Evolutionary conservation across 2,329 filamentous ascomycete species (phyloP), one percentile per base, ranked within the genome.

Genomic region (Calonectria crousiana): DNA sequence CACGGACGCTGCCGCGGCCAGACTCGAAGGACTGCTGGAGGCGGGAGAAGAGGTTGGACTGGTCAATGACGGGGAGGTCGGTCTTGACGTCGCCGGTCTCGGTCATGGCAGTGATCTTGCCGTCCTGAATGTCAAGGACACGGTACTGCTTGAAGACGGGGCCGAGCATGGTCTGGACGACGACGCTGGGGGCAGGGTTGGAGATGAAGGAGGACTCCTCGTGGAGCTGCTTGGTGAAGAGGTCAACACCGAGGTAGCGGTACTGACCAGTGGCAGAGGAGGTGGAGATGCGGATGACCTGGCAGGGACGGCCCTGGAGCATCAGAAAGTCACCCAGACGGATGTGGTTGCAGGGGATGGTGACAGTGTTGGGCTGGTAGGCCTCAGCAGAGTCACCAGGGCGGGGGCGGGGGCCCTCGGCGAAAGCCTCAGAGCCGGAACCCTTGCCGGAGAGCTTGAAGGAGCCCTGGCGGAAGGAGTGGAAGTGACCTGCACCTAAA

Each of bases 131-230:
- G 90, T 99, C 97, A 77, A 99, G 94, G 85, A 99, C 96, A 84
- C 97, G 96, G 94, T 99, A 99, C 92, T 98, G 97, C 95, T 98
- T 98, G 95, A 98, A 98, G 90, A 98, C 93, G 78, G 97, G 97
- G 82, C 96, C 97, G 80, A 98, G 94, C 95, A 99, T 98, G 90
- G 96, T 98, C 94, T 99, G 97, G 83, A 99, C 96, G 78, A 98
- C 93, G 75, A 99, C 97, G 81, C 95, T 98, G 81, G 96, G 96
- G 80, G 94, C 95, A 79, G 97, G 97, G 94, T 98, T 97, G 88
- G 95, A 96, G 89, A 98, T 93, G 89, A 98, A 98, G 83, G 94
- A 96, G 72, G 95, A 98, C 93, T 99, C 97, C 90, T 99, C 97
- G 85, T 98, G 95, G 80, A 99, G 92, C 90, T 98, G 95, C 92